Evolutionary conservation across 78 protist genomes (phyloP).

Genomic region (Dictyostelium citrinum): DNA sequence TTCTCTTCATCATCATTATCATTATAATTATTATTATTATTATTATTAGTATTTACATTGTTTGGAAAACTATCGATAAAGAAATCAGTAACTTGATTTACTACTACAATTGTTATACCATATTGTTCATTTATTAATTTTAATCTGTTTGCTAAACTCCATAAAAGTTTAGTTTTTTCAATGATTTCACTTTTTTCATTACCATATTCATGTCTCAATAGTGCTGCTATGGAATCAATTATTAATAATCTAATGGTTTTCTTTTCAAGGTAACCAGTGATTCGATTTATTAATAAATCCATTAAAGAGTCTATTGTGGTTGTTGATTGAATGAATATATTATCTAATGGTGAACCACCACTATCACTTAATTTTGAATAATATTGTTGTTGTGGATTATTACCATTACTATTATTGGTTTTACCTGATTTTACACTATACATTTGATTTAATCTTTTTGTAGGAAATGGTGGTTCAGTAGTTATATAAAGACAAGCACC

Average conservation of each 20-base stretch:
- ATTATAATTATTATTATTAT: not conserved
- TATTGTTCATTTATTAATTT: constrained; percentile 32
- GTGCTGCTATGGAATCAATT: constrained; percentile 76
- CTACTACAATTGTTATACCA: constrained; percentile 48
- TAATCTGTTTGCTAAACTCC: constrained; percentile 37
- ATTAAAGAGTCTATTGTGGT: constrained; percentile 4
- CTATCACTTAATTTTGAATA: not conserved
- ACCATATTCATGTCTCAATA: constrained; percentile 49
- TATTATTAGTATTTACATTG: not conserved
- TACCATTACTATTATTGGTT: not conserved
- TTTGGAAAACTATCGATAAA: constrained; percentile 6
- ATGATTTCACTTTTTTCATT: constrained; percentile 24
- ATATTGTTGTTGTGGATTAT: not conserved
- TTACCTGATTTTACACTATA: not conserved
- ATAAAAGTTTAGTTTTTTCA: constrained; percentile 37
- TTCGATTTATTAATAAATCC: not conserved
- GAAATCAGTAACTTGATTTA: constrained; percentile 63
- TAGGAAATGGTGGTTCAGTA: constrained; percentile 32
- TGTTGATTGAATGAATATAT: constrained; percentile 3
- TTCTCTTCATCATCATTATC: not conserved
- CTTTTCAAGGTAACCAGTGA: not conserved
- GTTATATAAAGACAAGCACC: constrained; percentile 48
- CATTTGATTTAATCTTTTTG: constrained; percentile 47
- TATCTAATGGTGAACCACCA: not conserved
- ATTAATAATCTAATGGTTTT: constrained; percentile 24